phyloP scores from a whole-genome alignment of 331 rosid species.

The Malus hybrid region DNA sequence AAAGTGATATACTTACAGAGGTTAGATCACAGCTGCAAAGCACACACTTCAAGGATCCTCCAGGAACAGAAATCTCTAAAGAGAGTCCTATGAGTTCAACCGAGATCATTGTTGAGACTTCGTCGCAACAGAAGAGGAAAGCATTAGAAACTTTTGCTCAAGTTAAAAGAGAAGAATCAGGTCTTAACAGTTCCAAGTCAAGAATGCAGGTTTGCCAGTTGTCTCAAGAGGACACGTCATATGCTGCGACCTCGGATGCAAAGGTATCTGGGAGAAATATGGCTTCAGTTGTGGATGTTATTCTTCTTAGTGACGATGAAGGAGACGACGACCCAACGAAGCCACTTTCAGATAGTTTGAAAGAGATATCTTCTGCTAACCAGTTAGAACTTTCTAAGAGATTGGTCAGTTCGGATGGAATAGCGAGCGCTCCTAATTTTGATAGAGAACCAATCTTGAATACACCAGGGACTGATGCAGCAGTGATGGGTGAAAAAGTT shows the following conservation, averaged over 20 bases:
- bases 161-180: constrained; percentile 37
- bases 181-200: constrained; percentile 22
- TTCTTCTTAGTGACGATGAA: constrained; percentile 81
- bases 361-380: constrained; percentile 24
- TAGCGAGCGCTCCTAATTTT: constrained; percentile 29
- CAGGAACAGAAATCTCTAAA: constrained; percentile 30
- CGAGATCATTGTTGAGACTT: constrained; percentile 21
- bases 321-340: constrained; percentile 49
- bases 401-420: constrained; percentile 33
- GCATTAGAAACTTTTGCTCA: constrained; percentile 23
- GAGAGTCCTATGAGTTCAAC: constrained; percentile 24
- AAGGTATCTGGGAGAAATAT: constrained; percentile 34
- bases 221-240: constrained; percentile 46
- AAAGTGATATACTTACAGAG: constrained; percentile 25
- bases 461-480: constrained; percentile 41
- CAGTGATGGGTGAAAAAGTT: constrained; percentile 33
- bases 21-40: constrained; percentile 26
- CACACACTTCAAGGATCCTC: constrained; percentile 25
- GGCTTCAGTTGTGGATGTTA: constrained; percentile 38
- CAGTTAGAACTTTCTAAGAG: constrained; percentile 19
- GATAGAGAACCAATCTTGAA: constrained; percentile 25
- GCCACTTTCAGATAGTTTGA: constrained; percentile 29
- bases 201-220: constrained; percentile 34
- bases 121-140: constrained; percentile 25
- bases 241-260: constrained; percentile 19